phyloP scores from a whole-genome alignment of 1,139 yeast genomes.

The Hemisphaericaspora subhashii region DNA sequence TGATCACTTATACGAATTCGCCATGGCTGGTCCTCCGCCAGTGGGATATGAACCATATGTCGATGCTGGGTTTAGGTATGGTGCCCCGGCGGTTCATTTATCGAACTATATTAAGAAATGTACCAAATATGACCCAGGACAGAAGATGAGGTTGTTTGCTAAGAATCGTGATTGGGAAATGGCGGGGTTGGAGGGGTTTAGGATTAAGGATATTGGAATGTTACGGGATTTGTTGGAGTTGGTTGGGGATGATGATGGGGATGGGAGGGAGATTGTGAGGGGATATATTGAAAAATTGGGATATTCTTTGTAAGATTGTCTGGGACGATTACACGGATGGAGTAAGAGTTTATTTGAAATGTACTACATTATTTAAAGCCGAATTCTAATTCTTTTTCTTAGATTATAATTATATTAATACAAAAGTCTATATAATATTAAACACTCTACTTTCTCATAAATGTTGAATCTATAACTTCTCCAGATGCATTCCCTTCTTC shows the following conservation, averaged over 20 bases:
- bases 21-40: constrained; percentile 45
- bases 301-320: background rate
- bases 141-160: constrained; percentile 51
- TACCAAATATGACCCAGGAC: constrained; percentile 32
- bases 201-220: constrained; percentile 48
- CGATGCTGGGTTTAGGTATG: constrained; percentile 48
- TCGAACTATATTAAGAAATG: constrained; percentile 38
- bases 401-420: too few species aligned
- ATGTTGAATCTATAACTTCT: constrained; percentile 43
- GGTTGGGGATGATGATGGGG: constrained; percentile 18
- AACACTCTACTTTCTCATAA: constrained; percentile 14
- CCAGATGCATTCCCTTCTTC: constrained; percentile 62
- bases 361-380: too few species aligned
- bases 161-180: constrained; percentile 52
- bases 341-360: too few species aligned
- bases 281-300: constrained; percentile 32
- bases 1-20: constrained; percentile 57
- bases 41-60: constrained; percentile 73
- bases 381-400: too few species aligned
- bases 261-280: constrained; percentile 23
- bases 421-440: constrained; percentile 17
- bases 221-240: constrained; percentile 10
- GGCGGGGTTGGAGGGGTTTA: constrained; percentile 64
- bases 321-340: too few species aligned
- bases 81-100: constrained; percentile 44